Evolutionary conservation across 2,329 filamentous ascomycete species (phyloP).

Genomic region (Diaporthe capsici): DNA sequence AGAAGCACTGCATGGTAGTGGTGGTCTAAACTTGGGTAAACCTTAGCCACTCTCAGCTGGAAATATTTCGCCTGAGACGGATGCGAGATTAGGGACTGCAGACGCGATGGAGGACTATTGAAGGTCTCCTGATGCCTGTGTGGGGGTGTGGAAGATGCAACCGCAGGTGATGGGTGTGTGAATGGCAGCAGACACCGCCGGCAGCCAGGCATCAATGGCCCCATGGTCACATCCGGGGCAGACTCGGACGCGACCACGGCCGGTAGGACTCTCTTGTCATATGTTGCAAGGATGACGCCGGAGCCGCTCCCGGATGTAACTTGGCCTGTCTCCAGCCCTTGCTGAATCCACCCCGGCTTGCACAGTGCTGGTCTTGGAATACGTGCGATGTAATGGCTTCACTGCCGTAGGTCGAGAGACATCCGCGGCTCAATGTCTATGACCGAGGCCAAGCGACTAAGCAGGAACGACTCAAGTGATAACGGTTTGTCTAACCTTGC

Average conservation of each 20-base stretch:
- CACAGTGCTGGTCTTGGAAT: not conserved
- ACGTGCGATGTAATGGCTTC: not conserved
- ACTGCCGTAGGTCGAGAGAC: not conserved
- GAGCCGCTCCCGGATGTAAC: slow-evolving; percentile 24
- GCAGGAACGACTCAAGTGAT: not conserved
- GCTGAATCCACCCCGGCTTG: not conserved
- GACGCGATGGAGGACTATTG: not conserved
- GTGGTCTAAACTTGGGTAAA: not conserved
- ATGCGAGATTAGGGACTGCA: not conserved
- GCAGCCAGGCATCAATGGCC: slow-evolving; percentile 1
- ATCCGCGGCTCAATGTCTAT: not conserved
- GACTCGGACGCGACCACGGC: slow-evolving; percentile 22
- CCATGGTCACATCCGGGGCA: slow-evolving; percentile 16
- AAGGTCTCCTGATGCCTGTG: not conserved
- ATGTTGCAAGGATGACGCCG: not conserved
- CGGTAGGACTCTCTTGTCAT: not conserved
- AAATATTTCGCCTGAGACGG: not conserved
- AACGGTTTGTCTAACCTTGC: not conserved
- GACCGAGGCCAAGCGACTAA: slow-evolving; percentile 9
- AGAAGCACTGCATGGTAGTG: not conserved
- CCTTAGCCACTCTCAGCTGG: too few relatives aligned
- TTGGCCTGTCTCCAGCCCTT: not conserved
- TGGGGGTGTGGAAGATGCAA: not conserved
- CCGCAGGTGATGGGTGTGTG: not conserved
- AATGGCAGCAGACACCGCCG: not conserved